These are phyloP conservation scores for Ganoderma lingzhi DNA, from an alignment of 1,284 basidiomycete genomes.

Conservation along the genomic window DNA sequence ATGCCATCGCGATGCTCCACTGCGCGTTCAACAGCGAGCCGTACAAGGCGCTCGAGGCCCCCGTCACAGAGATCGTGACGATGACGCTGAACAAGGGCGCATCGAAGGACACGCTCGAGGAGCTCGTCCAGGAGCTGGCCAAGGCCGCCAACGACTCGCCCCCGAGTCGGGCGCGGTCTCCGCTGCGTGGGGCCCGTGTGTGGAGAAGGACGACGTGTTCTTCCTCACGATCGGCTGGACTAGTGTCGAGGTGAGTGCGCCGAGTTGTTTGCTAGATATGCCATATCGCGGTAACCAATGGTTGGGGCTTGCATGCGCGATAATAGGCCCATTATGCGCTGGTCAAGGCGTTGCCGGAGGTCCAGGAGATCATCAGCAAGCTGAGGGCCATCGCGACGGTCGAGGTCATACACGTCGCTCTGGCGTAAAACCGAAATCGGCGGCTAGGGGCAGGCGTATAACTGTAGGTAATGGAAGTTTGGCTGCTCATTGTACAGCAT, in stretches of 20 bases:
- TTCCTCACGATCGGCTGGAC: constrained; percentile 34
- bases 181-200: constrained; percentile 32
- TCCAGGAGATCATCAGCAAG: constrained; percentile 12
- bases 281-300: not conserved
- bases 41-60: constrained; percentile 33
- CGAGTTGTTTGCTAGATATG: not conserved
- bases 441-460: not conserved
- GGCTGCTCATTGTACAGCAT: not conserved
- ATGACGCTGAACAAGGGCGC: constrained; percentile 30
- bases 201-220: constrained; percentile 29
- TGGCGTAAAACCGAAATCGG: constrained; percentile 3
- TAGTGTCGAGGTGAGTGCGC: constrained; percentile 32
- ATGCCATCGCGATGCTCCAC: constrained; percentile 27
- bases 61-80: constrained; percentile 34
- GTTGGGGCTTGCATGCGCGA: not conserved
- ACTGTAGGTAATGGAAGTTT: not conserved
- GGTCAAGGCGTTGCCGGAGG: constrained; percentile 11
- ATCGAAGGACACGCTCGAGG: constrained; percentile 24
- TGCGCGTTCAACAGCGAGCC: constrained; percentile 32
- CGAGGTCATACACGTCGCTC: constrained; percentile 16
- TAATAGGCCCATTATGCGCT: constrained; percentile 30
- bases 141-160: constrained; percentile 18
- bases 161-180: constrained; percentile 23
- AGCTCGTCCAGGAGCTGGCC: constrained; percentile 22
- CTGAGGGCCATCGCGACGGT: constrained; percentile 10